Evolutionary conservation across 345 rosid species (phyloP), one percentile per base, ranked within the genome.

Genomic region (Dipteronia dyeriana): DNA sequence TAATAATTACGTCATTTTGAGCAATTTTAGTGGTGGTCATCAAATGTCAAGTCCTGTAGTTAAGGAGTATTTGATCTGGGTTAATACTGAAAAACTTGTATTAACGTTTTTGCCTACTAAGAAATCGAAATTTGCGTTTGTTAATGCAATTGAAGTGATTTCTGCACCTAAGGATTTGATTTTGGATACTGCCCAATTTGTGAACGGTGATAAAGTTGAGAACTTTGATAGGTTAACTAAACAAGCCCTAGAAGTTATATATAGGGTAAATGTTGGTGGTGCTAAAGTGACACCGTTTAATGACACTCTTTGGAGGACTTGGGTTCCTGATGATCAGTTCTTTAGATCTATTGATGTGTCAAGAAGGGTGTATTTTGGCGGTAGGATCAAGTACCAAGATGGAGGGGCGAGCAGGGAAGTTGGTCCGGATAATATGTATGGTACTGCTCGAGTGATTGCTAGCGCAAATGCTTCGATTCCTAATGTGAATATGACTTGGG

Each of bases 101-200:
- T 79, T 93, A 61, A 83, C 85, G 25, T 90, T 95, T 23, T 26
- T 92, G 43, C 98, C 99, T 13, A 45, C 84, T 25, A 20, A 68
- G 26, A 84, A 70, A 51, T 83, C 87, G 9, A 84, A 87, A 31
- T 80, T 91, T 38, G 94, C 92, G 19, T 93, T 91, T 72, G 92
- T 95, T 66, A 93, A 88, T 76, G 98, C 94, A 10, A 92, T 95
- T 41, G 98, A 93, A 77, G 96, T 95, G 61, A 86, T 95, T 34
- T 95, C 98, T 76, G 94, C 98, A 10, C 99, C 98, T 61, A 88
- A 83, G 71, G 97, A 95, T 82, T 84, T 93, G 88, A 89, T 92
- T 34, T 74, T 84, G 63, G 94, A 93, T 31, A 79, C 85, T 25
- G 92, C 92, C 31, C 75, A 78, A 73, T 72, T 80, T 51, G 82